Evolutionary conservation across 306 rosid species (phyloP).

Genomic region (Vigna trinervia): DNA sequence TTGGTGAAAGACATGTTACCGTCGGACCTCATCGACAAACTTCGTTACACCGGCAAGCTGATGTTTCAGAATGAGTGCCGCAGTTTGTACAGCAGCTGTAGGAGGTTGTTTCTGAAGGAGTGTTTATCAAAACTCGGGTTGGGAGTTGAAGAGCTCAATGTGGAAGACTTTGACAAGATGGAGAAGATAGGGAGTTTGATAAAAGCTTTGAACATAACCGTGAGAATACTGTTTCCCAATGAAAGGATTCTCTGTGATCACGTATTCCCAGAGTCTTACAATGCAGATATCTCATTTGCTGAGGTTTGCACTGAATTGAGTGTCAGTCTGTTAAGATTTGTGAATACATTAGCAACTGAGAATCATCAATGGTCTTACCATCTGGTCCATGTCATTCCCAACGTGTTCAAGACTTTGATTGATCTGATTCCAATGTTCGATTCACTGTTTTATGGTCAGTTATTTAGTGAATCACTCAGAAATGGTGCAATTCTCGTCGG

Average conservation of each 20-base stretch:
- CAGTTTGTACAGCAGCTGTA: slow-evolving; percentile 60
- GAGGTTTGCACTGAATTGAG: background rate
- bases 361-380: slow-evolving; percentile 50
- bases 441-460: slow-evolving; percentile 52
- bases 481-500: background rate
- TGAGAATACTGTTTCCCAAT: slow-evolving; percentile 68
- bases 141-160: slow-evolving; percentile 54
- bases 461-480: slow-evolving; percentile 44
- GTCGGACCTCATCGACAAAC: slow-evolving; percentile 55
- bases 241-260: slow-evolving; percentile 69
- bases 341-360: slow-evolving; percentile 59
- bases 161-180: slow-evolving; percentile 60
- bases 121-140: slow-evolving; percentile 60
- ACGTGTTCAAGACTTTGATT: slow-evolving; percentile 60
- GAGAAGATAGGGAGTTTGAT: slow-evolving; percentile 45
- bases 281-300: background rate
- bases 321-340: slow-evolving; percentile 47
- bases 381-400: slow-evolving; percentile 46
- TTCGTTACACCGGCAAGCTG: slow-evolving; percentile 64
- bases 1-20: slow-evolving; percentile 69
- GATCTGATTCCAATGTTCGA: slow-evolving; percentile 51
- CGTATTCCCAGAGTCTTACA: slow-evolving; percentile 54
- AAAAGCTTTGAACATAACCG: slow-evolving; percentile 57
- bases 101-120: slow-evolving; percentile 73
- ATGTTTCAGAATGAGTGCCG: slow-evolving; percentile 69